Base-by-base conservation (phyloP, 2,329 filamentous ascomycete genomes). In the Cladosporium cucumerinum region DNA sequence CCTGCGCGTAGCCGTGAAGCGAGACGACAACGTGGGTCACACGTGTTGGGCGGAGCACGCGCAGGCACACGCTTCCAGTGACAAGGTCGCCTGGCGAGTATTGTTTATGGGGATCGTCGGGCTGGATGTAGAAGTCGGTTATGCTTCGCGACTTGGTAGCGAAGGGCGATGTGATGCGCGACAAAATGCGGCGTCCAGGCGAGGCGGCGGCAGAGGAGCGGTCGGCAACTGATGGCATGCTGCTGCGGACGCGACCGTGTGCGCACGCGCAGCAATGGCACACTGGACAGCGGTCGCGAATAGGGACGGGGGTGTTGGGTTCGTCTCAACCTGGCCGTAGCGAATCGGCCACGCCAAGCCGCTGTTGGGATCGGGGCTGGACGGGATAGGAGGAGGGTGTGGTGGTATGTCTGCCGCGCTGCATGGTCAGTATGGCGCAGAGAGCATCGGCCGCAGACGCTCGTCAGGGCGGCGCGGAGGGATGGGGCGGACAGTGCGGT, bases 1-100 rank as follows among this genome's bases (percentile, higher is more conserved):
- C 90, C 73, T 91, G 88, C 64, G 92, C 90, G 75, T 88, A 92
- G 66, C 91, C 91, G 75, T 92, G 89, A 62, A 95, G 80, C 66
- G 87, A 86, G 67, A 94, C 89, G 12, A 90, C 90, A 57, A 95
- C 82, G 79, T 95, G 91, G 8, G 91, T 94, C 72, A 95, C 86
- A 70, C 90, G 85, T 67, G 92, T 79, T 21, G 91, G 88, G 76
- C 92, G 92, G 71, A 89, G 81, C 39, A 92, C 85, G 64, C 87
- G 89, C 71, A 94, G 80, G 66, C 91, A 82, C 57, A 94, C 90
- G 68, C 85, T 85, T 62, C 91, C 91, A 65, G 84, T 86, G 55
- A 95, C 89, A 69, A 87, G 80, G 73, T 94, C 91, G 66, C 91
- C 91, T 4, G 90, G 89, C 28, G 82, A 82, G 77, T 93, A 93